These are phyloP conservation scores for Drosera capensis DNA, from an alignment of 148 eudicot genomes.

Conservation along the genomic window DNA sequence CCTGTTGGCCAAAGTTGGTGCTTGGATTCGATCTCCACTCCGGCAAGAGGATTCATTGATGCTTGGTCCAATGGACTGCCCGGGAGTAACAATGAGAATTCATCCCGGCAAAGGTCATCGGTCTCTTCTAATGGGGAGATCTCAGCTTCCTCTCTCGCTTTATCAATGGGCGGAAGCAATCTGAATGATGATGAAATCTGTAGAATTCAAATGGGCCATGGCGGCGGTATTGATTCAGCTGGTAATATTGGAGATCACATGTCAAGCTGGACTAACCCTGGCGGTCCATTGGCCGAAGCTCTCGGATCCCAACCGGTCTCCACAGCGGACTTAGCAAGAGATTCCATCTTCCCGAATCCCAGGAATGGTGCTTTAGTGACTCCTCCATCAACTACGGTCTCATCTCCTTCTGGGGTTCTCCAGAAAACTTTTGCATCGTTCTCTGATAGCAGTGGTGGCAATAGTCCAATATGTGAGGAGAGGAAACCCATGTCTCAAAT, in stretches of 20 bases:
- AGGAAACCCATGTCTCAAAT: constrained; percentile 20
- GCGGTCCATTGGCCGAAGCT: constrained; percentile 84
- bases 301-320: constrained; percentile 12
- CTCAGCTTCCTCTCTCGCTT: constrained; percentile 13
- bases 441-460: constrained; percentile 53
- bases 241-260: constrained; percentile 6
- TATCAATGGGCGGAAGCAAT: constrained; percentile 27
- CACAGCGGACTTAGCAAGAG: background rate
- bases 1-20: background rate
- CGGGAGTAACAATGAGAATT: background rate
- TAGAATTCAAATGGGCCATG: constrained; percentile 28
- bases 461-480: constrained; percentile 26
- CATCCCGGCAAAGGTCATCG: too few species aligned
- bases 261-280: constrained; percentile 12
- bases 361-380: constrained; percentile 16
- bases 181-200: constrained; percentile 20
- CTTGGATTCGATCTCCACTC: constrained; percentile 3
- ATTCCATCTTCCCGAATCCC: constrained; percentile 9
- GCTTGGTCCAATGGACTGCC: constrained; percentile 40
- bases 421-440: constrained; percentile 32
- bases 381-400: constrained; percentile 21
- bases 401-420: constrained; percentile 50
- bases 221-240: constrained; percentile 15
- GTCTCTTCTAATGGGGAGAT: background rate
- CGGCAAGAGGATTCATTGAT: constrained; percentile 21